Percentiles rank a stretch among this genome's conserved stretches.
These are phyloP conservation scores for Petrea volubilis DNA, from an alignment of 257 asterid species.

Conservation along the genomic window DNA sequence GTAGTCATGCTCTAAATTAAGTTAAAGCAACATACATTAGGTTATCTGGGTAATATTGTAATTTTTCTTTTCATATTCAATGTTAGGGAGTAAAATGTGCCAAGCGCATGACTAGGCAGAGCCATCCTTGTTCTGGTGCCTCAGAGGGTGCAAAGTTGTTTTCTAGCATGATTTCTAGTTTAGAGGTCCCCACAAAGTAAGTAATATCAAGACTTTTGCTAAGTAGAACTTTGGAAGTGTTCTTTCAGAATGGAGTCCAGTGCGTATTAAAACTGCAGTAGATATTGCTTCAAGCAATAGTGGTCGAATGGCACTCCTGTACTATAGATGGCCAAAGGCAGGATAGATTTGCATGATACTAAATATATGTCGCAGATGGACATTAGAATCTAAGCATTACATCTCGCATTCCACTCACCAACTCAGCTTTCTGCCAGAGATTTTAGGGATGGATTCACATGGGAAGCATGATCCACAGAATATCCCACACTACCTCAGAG, in stretches of 20 bases:
- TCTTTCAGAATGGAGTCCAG: background rate
- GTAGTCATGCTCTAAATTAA: background rate
- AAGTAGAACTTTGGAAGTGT: background rate
- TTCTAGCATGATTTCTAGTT: background rate
- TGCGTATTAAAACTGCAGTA: background rate
- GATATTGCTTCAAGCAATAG: background rate
- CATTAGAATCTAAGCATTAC: background rate
- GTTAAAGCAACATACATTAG: background rate
- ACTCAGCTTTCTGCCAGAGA: background rate
- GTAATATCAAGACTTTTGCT: background rate
- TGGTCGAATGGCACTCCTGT: background rate
- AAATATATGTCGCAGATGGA: background rate
- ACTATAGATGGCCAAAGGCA: background rate
- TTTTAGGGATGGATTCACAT: background rate
- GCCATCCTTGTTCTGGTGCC: background rate
- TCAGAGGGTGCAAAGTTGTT: background rate
- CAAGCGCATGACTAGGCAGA: background rate
- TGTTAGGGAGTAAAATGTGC: slow-evolving; percentile 1
- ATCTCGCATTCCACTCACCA: background rate
- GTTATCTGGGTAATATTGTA: background rate
- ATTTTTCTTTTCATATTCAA: background rate
- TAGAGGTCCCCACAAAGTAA: background rate
- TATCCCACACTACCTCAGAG: background rate
- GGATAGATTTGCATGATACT: background rate
- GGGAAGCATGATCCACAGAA: background rate